Conservation (phyloP, 2,329 filamentous ascomycete genomes). For the Neophaeococcomyces aloes region DNA sequence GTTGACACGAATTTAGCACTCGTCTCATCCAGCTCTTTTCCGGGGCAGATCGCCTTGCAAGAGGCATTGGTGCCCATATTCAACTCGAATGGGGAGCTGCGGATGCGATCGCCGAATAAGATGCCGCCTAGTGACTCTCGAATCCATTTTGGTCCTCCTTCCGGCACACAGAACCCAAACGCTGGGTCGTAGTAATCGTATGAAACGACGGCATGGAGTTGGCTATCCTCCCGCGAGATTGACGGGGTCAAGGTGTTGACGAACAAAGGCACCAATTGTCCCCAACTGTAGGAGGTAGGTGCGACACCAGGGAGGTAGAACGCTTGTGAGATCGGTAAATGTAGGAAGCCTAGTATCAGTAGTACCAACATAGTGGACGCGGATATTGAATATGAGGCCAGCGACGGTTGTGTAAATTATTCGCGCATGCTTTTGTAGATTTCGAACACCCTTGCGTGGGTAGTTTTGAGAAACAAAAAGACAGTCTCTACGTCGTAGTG, state of each 20-base stretch:
- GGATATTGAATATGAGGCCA: no score
- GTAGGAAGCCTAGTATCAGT: slow-evolving; percentile 2
- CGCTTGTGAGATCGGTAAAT: slow-evolving; percentile 32
- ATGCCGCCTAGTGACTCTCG: slow-evolving; percentile 91
- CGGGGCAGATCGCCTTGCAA: slow-evolving; percentile 69
- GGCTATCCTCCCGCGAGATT: slow-evolving; percentile 62
- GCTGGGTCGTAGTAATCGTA: slow-evolving; percentile 90
- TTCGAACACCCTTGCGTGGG: no score
- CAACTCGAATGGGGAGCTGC: slow-evolving; percentile 87
- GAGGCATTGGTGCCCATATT: slow-evolving; percentile 78
- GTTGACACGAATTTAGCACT: slow-evolving; percentile 70
- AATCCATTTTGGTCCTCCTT: slow-evolving; percentile 64
- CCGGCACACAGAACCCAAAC: slow-evolving; percentile 80
- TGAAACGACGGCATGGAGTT: slow-evolving; percentile 82
- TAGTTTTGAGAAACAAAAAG: no score
- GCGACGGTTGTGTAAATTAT: no score
- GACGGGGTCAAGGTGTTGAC: slow-evolving; percentile 90
- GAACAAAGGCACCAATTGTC: slow-evolving; percentile 71
- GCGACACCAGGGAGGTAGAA: slow-evolving; percentile 97
- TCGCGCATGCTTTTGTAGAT: no score
- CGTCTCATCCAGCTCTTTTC: slow-evolving; percentile 53
- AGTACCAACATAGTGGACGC: neutral
- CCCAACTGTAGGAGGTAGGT: slow-evolving; percentile 77
- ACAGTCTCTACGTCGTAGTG: no score
- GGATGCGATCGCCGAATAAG: slow-evolving; percentile 91